Base-by-base conservation (phyloP, 805 yeast species). In the Ogataea henricii region DNA sequence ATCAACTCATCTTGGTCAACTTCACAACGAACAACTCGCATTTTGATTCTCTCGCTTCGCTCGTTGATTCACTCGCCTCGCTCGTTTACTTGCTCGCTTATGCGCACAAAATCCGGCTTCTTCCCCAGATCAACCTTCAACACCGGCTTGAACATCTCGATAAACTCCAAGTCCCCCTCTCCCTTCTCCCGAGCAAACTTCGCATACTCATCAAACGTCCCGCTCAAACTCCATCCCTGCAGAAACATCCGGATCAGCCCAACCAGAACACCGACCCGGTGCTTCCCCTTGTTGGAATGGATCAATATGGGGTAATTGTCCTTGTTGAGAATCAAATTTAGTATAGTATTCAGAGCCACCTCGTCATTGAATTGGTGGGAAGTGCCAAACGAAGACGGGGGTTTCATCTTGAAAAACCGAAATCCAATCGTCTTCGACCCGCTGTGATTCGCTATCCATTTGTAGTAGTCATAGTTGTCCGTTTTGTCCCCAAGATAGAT, bases 251-350 rank as follows among this genome's bases (percentile, higher is more conserved):
- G 71, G 77, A 92, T 83, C 25, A 89, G 75, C 0, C 97, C 99
- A n/a, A 91, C 95, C 35, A 91, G 72, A 1, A 94, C 91, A 0
- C 98, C 98, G 2, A 89, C 91, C 36, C 99, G 69, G 64, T 92
- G 99, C 65, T 94, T 94, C n/a, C 99, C 99, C 70, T 92, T 92
- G 66, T 94, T 89, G 3, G 97, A 89, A 65, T 94, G 98, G 10
- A 92, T 79, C 47, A 92, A 72, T 10, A 92, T 81, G 1, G 99
- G 99, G 63, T 86, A 89, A 63, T 90, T 90, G 12, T 82, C 80
- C 40, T 73, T 73, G 57, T 85, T 78, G 26, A 83, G 63, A 41
- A 87, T 72, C 30, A 85, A 58, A 47, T 77, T 72, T 35, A 87
- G 68, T 1, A 88, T 83, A 18, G 67, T 62, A 20, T 79, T 72